Conservation (phyloP, 768 basidiomycete genomes). For the Macrolepiota dolichaula region DNA sequence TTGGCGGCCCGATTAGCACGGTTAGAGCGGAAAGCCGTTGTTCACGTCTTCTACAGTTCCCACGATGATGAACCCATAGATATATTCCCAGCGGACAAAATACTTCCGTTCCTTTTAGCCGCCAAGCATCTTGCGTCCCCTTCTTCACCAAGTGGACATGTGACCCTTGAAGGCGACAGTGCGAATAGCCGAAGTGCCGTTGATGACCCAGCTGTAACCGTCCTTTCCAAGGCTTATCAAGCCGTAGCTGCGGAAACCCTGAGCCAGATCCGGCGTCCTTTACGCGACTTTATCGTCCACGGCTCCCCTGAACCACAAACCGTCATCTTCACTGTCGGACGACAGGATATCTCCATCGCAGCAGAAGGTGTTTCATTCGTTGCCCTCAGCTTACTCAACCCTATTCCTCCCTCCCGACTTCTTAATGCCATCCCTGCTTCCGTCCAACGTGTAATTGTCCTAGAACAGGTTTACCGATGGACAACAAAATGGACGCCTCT, state of each 20-base stretch:
- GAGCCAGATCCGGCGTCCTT: conserved; percentile 55
- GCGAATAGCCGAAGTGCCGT: background rate
- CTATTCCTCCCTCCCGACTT: conserved; percentile 61
- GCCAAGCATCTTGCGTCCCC: conserved; percentile 35
- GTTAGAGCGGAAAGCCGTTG: conserved; percentile 67
- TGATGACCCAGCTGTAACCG: conserved; percentile 23
- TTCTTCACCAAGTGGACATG: conserved; percentile 31
- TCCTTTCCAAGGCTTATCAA: conserved; percentile 61
- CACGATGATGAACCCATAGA: conserved; percentile 35
- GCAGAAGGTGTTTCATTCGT: conserved; percentile 64
- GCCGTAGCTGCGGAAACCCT: conserved; percentile 64
- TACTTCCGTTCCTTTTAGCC: conserved; percentile 58
- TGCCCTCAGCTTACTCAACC: conserved; percentile 64
- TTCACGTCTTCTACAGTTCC: conserved; percentile 74
- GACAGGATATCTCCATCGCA: conserved; percentile 31
- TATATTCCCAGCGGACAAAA: conserved; percentile 55
- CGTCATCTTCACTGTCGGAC: conserved; percentile 70
- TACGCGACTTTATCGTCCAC: conserved; percentile 48
- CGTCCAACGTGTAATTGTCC: conserved; percentile 66
- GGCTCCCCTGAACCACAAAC: conserved; percentile 61
- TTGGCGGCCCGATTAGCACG: conserved; percentile 80
- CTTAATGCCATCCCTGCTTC: conserved; percentile 57
- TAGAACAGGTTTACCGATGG: conserved; percentile 78
- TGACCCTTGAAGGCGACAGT: conserved; percentile 20
- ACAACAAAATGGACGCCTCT: conserved; percentile 85